phyloP scores from a whole-genome alignment of 345 rosid species.

The Cardamine resedifolia region DNA sequence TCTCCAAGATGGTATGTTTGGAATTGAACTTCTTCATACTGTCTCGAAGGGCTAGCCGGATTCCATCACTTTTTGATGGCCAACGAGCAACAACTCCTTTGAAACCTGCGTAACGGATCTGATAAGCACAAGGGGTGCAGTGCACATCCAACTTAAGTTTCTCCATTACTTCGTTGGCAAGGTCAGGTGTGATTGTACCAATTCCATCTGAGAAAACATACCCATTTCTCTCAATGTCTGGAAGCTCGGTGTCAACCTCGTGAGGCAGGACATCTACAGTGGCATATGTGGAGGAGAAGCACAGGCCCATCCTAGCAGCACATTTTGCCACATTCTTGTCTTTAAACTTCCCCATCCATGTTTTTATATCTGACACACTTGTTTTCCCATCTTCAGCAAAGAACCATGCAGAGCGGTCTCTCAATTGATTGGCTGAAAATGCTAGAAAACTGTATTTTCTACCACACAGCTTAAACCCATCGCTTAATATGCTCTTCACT shows the following conservation, averaged over 20 bases:
- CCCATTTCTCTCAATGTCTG: conserved; percentile 57
- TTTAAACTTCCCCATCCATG: conserved; percentile 85
- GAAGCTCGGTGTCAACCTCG: conserved; percentile 52
- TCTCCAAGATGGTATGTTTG: conserved; percentile 66
- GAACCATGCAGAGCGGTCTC: conserved; percentile 95
- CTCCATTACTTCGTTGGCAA: conserved; percentile 69
- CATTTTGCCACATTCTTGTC: conserved; percentile 71
- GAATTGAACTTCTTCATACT: conserved; percentile 82
- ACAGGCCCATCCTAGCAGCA: conserved; percentile 94
- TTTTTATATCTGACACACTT: conserved; percentile 44
- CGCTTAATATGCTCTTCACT: conserved; percentile 57
- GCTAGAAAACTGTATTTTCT: conserved; percentile 80
- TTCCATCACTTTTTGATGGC: conserved; percentile 66
- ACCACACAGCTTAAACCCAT: conserved; percentile 82
- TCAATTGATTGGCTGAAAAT: conserved; percentile 87
- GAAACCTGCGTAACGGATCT: conserved; percentile 88
- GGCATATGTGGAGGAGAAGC: conserved; percentile 95
- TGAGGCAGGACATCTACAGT: conserved; percentile 63
- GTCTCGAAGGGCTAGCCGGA: conserved; percentile 59
- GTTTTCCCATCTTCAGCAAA: conserved; percentile 67
- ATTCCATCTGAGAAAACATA: conserved; percentile 90
- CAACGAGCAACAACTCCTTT: conserved; percentile 94
- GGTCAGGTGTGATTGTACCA: conserved; percentile 80
- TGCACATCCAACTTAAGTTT: conserved; percentile 56
- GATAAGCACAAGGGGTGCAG: conserved; percentile 75